phyloP scores from a whole-genome alignment of 2,329 filamentous ascomycete genomes.

The Fusarium sp. region DNA sequence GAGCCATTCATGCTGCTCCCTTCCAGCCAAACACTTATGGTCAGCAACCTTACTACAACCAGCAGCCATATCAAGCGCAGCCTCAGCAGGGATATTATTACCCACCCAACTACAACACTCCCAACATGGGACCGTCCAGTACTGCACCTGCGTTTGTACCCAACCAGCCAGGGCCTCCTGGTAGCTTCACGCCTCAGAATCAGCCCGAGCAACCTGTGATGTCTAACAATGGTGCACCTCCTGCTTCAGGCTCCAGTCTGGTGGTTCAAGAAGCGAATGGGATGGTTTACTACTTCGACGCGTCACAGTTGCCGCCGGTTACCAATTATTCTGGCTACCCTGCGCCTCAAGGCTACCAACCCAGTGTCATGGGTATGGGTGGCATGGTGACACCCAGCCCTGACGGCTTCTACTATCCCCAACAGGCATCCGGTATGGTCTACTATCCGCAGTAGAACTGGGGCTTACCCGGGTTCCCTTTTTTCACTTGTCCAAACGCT shows the following conservation, averaged over 20 bases:
- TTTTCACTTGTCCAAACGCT: constrained; percentile 42
- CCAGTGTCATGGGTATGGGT: constrained; percentile 75
- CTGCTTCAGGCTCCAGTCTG: constrained; percentile 56
- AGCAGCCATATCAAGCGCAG: constrained; percentile 56
- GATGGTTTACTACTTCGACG: constrained; percentile 95
- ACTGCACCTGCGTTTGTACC: constrained; percentile 69
- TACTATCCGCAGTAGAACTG: constrained; percentile 70
- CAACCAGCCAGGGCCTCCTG: constrained; percentile 59
- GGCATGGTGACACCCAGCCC: constrained; percentile 81
- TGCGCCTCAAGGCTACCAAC: constrained; percentile 64
- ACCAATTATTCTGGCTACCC: constrained; percentile 61
- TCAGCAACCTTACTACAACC: constrained; percentile 67
- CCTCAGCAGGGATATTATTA: constrained; percentile 77
- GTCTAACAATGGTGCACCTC: constrained; percentile 47
- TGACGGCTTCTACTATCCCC: constrained; percentile 78
- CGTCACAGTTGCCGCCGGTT: constrained; percentile 74
- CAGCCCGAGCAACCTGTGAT: constrained; percentile 54
- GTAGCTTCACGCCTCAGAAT: constrained; percentile 57
- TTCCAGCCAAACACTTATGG: constrained; percentile 83
- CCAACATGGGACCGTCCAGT: constrained; percentile 62
- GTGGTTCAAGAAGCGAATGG: constrained; percentile 92
- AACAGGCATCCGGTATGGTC: constrained; percentile 65
- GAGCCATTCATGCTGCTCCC: constrained; percentile 88
- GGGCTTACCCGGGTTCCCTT: constrained; percentile 36
- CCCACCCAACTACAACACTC: constrained; percentile 62